Percentiles rank a stretch among this genome's conserved stretches.
Conservation (phyloP, 495 filamentous ascomycete genomes). For the Neurospora discreta region DNA sequence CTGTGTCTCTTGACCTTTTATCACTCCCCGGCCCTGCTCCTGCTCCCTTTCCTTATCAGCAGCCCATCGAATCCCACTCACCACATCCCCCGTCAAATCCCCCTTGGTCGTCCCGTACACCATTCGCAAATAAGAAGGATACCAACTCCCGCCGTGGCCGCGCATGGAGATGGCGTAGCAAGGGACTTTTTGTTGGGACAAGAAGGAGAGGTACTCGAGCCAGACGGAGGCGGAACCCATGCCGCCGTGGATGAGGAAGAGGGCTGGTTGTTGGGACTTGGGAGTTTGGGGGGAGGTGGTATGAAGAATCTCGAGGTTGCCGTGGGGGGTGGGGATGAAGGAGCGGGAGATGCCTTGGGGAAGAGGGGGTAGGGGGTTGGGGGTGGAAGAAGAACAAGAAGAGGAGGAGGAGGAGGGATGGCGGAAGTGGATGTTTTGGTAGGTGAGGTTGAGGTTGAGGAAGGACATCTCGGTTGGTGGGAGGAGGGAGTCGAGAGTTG, state of each 20-base stretch:
- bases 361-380: constrained; percentile 11
- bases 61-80: constrained; percentile 9
- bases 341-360: constrained; percentile 19
- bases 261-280: not conserved
- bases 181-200: constrained; percentile 25
- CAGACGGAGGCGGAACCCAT: constrained; percentile 40
- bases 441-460: constrained; percentile 14
- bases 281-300: not conserved
- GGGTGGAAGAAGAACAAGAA: not conserved
- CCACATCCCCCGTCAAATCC: constrained; percentile 33
- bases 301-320: constrained; percentile 30
- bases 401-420: constrained; percentile 6
- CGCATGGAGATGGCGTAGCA: constrained; percentile 40
- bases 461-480: not conserved
- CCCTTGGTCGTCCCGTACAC: constrained; percentile 24
- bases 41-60: no score
- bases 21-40: no score
- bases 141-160: constrained; percentile 40
- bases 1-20: no score
- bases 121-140: constrained; percentile 29
- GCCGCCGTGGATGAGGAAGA: constrained; percentile 36
- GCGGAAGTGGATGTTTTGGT: constrained; percentile 17
- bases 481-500: no score
- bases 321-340: constrained; percentile 25
- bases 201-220: constrained; percentile 32